Conservation (phyloP, 768 basidiomycete genomes). For the Trametes punicea region DNA sequence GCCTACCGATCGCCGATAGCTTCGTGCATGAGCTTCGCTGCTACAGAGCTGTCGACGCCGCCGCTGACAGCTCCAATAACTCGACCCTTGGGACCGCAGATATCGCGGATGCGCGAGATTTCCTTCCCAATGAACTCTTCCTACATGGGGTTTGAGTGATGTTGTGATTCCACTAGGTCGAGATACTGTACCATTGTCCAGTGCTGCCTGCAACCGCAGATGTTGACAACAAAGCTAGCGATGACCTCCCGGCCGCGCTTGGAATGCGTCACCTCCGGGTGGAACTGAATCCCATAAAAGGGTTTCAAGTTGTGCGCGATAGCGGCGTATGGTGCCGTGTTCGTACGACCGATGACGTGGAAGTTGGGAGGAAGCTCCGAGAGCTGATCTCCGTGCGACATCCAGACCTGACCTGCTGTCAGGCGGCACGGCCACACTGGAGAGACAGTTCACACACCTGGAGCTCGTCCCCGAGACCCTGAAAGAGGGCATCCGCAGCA, state of each 20-base stretch:
- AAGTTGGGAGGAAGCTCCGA: conserved; percentile 78
- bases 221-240: conserved; percentile 74
- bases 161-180: background rate
- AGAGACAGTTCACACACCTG: conserved; percentile 49
- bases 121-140: conserved; percentile 98
- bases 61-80: conserved; percentile 98
- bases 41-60: conserved; percentile 97
- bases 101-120: conserved; percentile 87
- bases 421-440: background rate
- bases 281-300: conserved; percentile 97
- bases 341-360: conserved; percentile 82
- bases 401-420: conserved; percentile 77
- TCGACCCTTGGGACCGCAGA: conserved; percentile 90
- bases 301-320: conserved; percentile 87
- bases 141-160: conserved; percentile 36
- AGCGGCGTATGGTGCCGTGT: conserved; percentile 87
- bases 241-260: conserved; percentile 88
- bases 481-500: conserved; percentile 73
- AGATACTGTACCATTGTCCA: conserved; percentile 84
- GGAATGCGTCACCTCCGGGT: conserved; percentile 97
- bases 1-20: conserved; percentile 92
- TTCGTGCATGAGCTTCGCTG: conserved; percentile 99
- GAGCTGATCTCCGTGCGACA: conserved; percentile 98
- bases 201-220: conserved; percentile 75
- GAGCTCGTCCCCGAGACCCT: conserved; percentile 84